Evolutionary conservation across 495 filamentous ascomycete genomes (phyloP), one percentile per base, ranked within the genome.

Genomic region (Penicilliopsis zonata): DNA sequence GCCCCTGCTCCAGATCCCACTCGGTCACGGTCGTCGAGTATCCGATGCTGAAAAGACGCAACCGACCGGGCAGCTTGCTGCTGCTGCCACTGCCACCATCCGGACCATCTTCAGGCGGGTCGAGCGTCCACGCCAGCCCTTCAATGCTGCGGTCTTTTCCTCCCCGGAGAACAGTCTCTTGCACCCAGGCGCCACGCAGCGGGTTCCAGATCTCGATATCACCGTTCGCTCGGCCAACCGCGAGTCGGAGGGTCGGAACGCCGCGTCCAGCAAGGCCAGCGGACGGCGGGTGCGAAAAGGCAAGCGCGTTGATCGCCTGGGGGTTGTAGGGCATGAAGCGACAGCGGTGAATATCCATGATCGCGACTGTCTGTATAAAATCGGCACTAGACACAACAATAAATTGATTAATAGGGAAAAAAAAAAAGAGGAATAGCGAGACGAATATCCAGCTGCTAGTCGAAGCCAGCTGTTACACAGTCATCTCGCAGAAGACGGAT

Each of bases 121-220:
- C 90, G 35, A 83, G 82, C n/a, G 76, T 84, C 90, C 90, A 99
- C 16, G 76, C 75, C 4, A 99, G 64, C 9, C 83, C 86, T 58
- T 96, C 90, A 34, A 93, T 81, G 36, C 82, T 86, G 30, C 86
- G 65, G 43, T 85, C 83, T 35, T 82, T 78, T 31, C 87, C 90
- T 38, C 90, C 90, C 22, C 69, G 70, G 6, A 95, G 73, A 22
- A 82, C 74, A 9, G 74, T 78, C 60, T 99, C 90, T 44, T 95
- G 90, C 44, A 82, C 69, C 90, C 90, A 99, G 28, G 69, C 57
- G 9, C 87, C 86, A 39, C 72, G 71, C 37, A 80, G 55, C 5
- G 92, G 90, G 53, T 94, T 94, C 92, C 92, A 99, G 38, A 99
- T 86, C 59, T 96, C 90, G 43, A 99, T 90, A 47, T 94, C 84